A percentile compares a stretch with the other conserved stretches of the same genome.
Evolutionary conservation across 495 filamentous ascomycete genomes (phyloP).

Genomic region (Hypoxylon perforatum): DNA sequence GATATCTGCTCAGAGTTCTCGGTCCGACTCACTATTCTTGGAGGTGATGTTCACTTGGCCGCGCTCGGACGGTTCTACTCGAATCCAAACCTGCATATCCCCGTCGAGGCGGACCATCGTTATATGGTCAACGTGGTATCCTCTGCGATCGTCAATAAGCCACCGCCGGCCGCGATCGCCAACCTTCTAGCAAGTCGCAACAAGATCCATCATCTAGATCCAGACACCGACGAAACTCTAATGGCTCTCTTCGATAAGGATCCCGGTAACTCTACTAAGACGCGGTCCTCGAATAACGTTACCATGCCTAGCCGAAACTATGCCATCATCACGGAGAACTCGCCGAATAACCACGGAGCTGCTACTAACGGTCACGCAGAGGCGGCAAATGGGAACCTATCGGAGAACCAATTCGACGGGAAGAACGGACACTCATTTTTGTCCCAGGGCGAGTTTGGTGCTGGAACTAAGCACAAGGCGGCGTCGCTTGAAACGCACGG

Average conservation of each 20-base stretch:
- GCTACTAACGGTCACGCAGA: constrained; percentile 28
- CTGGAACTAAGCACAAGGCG: constrained; percentile 73
- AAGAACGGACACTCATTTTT: constrained; percentile 75
- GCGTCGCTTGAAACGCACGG: constrained; percentile 63
- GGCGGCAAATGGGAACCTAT: constrained; percentile 1
- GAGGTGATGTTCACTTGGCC: constrained; percentile 93
- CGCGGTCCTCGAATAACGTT: constrained; percentile 74
- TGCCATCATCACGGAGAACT: constrained; percentile 80
- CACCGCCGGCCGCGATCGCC: constrained; percentile 86
- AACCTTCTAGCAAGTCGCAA: constrained; percentile 86
- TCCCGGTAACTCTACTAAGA: constrained; percentile 76
- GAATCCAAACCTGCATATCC: constrained; percentile 79
- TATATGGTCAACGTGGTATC: constrained; percentile 95
- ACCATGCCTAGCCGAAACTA: constrained; percentile 95
- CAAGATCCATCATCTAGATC: constrained; percentile 91
- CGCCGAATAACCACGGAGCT: constrained; percentile 51
- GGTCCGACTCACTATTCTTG: constrained; percentile 84
- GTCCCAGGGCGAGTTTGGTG: constrained; percentile 69
- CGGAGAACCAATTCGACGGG: constrained; percentile 35
- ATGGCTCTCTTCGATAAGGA: constrained; percentile 87
- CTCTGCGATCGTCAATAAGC: constrained; percentile 94
- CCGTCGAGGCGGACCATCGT: constrained; percentile 86
- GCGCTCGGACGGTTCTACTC: constrained; percentile 95
- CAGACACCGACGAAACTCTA: constrained; percentile 87
- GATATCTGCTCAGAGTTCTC: constrained; percentile 74